Evolutionary conservation across 2,329 filamentous ascomycete species (phyloP), one percentile per base, ranked within the genome.

Genomic region (Raffaelea ambrosiae): DNA sequence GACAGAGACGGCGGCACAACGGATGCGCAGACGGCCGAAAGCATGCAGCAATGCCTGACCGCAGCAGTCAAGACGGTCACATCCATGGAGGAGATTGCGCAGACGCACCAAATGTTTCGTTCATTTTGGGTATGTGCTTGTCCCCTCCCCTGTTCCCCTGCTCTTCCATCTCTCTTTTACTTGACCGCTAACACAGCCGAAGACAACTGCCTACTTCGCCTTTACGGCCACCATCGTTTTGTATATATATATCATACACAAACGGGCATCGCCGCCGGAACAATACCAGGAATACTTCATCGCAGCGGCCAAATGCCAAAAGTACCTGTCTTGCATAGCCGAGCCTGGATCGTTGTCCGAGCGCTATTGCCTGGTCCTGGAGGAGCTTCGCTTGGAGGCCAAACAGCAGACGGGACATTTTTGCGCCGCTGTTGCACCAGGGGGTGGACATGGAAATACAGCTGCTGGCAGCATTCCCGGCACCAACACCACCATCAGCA

Each of bases 201-300:
- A 64, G 61, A 63, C 65, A 39, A 63, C 59, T 1, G 66, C 67
- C 18, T 72, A 72, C 46, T 69, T 66, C 45, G 68, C 63, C 0
- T 73, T 72, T 40, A 69, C 59, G 13, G 70, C 69, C 0, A 64
- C 68, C 4, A 65, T 70, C 3, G 60, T 71, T 1, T 56, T 72
- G 3, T 72, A 72, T 48, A 63, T 72, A 3, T 68, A 67, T 41
- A 62, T 64, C 7, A 71, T 72, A 10, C 68, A 69, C 38, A 55
- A 65, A 23, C 52, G 60, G 2, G 51, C 56, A 7, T 50, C 55
- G 3, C 53, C 57, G 5, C 50, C 58, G 26, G 57, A 60, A 22
- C 55, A 53, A 2, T 63, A 62, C 50, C 50, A 58, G 7, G 48
- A 50, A 0, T 63, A 65, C 29, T 63, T 71, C 20, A 52, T 59